A percentile compares a stretch with the other conserved stretches of the same genome.
These are phyloP conservation scores for Klebsormidium nitens DNA, from an alignment of 139 green algal genomes.

Conservation along the genomic window DNA sequence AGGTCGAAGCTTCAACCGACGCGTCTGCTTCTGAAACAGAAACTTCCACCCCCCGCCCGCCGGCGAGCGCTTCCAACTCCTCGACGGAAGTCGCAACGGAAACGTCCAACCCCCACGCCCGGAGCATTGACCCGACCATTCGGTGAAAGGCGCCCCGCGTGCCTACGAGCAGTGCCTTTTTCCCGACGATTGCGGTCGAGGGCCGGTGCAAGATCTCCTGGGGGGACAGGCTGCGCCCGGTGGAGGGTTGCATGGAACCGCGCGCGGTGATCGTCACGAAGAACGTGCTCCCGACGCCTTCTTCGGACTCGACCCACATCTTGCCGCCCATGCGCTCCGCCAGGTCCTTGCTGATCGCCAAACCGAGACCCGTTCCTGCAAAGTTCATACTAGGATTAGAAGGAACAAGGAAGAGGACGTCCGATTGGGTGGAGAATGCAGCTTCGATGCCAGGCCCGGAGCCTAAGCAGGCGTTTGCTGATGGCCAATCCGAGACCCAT, in stretches of 20 bases:
- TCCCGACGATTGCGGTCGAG: constrained; percentile 6
- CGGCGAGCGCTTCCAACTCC: constrained; percentile 16
- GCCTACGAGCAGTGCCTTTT: constrained; percentile 19
- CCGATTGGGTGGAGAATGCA: background rate
- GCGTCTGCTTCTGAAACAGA: too few species aligned
- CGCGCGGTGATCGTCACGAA: constrained; percentile 35
- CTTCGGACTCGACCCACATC: constrained; percentile 39
- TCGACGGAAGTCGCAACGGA: constrained; percentile 1
- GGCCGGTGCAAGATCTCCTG: background rate
- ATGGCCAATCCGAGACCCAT: too few species aligned
- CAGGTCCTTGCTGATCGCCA: constrained; percentile 36
- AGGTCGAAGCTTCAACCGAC: background rate
- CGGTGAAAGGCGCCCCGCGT: constrained; percentile 3
- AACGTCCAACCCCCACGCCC: constrained; percentile 13
- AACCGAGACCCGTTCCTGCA: constrained; percentile 30
- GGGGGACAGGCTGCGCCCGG: background rate
- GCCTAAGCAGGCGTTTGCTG: too few species aligned
- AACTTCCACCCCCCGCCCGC: too few species aligned
- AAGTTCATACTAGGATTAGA: too few species aligned
- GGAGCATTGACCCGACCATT: constrained; percentile 28
- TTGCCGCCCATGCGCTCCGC: constrained; percentile 29
- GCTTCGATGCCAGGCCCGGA: background rate
- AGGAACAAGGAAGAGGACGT: too few species aligned
- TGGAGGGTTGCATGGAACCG: constrained; percentile 11
- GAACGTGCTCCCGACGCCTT: constrained; percentile 26